phyloP scores from a whole-genome alignment of 192 early-diverging fungal genomes.

The Coemansia nantahalensis region DNA sequence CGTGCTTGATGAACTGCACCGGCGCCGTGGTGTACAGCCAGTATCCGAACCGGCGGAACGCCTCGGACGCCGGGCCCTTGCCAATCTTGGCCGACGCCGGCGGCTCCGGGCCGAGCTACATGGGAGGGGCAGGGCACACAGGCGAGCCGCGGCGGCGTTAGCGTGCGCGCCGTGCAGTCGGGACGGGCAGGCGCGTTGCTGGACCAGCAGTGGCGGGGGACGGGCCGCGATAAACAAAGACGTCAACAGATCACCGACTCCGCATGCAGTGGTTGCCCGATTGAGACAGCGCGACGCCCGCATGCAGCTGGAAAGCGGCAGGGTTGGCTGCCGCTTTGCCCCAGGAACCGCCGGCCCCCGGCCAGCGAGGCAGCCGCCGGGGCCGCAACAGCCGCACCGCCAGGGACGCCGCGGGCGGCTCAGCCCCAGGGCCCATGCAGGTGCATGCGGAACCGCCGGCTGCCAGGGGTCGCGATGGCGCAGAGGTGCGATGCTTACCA shows the following conservation, averaged over 20 bases:
- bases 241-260: slow-evolving; percentile 21
- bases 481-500: slow-evolving; percentile 38
- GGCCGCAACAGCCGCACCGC: no score
- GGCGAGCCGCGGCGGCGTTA: background rate
- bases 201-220: background rate
- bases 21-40: slow-evolving; percentile 56
- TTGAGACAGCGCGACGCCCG: background rate
- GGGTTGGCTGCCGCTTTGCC: background rate
- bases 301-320: background rate
- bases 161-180: no score
- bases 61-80: slow-evolving; percentile 48
- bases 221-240: slow-evolving; percentile 3
- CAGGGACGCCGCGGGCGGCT: no score
- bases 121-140: background rate
- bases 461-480: no score
- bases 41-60: slow-evolving; percentile 50
- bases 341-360: background rate
- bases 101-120: slow-evolving; percentile 45
- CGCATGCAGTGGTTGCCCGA: slow-evolving; percentile 8
- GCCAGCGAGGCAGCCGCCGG: no score
- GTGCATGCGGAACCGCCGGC: no score
- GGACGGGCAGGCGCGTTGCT: no score
- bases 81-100: slow-evolving; percentile 40
- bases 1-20: slow-evolving; percentile 54
- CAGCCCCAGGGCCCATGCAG: no score